These are phyloP conservation scores for Termitomyces sp. DNA, from an alignment of 768 basidiomycete genomes.

Conservation along the genomic window DNA sequence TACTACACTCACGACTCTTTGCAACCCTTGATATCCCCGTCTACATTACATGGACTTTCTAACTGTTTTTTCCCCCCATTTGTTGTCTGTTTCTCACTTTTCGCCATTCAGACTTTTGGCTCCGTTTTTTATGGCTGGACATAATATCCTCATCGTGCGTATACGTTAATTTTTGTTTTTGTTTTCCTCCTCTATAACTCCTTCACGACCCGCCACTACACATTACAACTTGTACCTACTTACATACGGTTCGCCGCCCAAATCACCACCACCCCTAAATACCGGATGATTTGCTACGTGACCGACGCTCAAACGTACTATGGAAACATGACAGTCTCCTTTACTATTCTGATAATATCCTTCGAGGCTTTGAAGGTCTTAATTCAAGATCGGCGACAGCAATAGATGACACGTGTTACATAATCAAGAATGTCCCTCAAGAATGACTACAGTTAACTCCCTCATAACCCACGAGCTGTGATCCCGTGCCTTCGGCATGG, in stretches of 20 bases:
- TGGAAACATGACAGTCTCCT: background rate
- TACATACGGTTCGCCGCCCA: background rate
- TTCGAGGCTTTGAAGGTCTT: too few relatives aligned
- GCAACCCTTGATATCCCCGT: background rate
- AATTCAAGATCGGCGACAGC: too few relatives aligned
- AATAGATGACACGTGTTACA: too few relatives aligned
- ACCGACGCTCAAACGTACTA: background rate
- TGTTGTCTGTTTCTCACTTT: background rate
- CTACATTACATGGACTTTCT: background rate
- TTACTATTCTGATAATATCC: background rate
- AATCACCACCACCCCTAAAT: too few relatives aligned
- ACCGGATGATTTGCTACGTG: background rate
- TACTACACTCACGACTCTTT: background rate
- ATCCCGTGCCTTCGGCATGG: too few relatives aligned
- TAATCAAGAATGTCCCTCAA: too few relatives aligned
- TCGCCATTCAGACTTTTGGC: background rate
- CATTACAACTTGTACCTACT: background rate
- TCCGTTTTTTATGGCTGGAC: background rate
- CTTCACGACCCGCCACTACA: background rate
- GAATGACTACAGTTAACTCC: too few relatives aligned
- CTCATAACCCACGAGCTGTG: too few relatives aligned
- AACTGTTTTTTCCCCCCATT: background rate
- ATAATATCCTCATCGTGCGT: background rate
- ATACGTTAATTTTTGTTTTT: background rate
- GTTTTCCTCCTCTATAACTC: background rate